Conservation (phyloP, 345 rosid genomes). For the Eucalyptus erythrocorys region DNA sequence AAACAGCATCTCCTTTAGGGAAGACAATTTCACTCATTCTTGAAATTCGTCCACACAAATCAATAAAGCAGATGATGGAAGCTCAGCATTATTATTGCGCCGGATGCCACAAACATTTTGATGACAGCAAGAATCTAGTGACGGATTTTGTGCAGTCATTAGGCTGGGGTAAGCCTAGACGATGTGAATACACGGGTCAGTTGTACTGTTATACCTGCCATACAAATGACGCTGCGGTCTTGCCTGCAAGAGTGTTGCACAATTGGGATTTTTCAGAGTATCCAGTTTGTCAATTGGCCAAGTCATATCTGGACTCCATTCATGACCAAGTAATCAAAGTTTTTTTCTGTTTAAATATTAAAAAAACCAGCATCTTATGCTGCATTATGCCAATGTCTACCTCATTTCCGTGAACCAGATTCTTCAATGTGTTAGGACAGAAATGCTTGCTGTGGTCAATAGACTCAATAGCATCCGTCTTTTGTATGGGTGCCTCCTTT, state of each 20-base stretch:
- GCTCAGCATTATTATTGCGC: conserved; percentile 83
- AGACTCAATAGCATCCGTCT: neutral
- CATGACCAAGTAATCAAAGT: conserved; percentile 57
- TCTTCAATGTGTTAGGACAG: neutral
- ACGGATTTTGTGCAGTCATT: conserved; percentile 61
- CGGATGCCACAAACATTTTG: conserved; percentile 85
- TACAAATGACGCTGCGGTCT: conserved; percentile 67
- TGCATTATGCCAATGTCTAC: neutral
- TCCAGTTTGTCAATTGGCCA: conserved; percentile 85
- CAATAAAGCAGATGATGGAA: conserved; percentile 71
- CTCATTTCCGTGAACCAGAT: neutral
- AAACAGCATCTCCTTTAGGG: conserved; percentile 43
- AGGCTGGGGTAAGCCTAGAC: conserved; percentile 92
- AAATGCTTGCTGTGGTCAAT: neutral
- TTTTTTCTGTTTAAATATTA: no score
- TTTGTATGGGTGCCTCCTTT: neutral
- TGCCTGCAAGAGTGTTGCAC: conserved; percentile 91
- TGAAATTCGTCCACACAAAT: conserved; percentile 55
- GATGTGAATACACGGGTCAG: conserved; percentile 88
- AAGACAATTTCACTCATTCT: conserved; percentile 80
- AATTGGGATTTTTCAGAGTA: conserved; percentile 79
- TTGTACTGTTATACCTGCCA: conserved; percentile 90
- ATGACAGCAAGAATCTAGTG: conserved; percentile 62
- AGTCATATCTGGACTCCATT: conserved; percentile 88
- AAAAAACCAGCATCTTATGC: neutral